Evolutionary conservation across 768 basidiomycete genomes (phyloP).

Genomic region (Russula abietina): DNA sequence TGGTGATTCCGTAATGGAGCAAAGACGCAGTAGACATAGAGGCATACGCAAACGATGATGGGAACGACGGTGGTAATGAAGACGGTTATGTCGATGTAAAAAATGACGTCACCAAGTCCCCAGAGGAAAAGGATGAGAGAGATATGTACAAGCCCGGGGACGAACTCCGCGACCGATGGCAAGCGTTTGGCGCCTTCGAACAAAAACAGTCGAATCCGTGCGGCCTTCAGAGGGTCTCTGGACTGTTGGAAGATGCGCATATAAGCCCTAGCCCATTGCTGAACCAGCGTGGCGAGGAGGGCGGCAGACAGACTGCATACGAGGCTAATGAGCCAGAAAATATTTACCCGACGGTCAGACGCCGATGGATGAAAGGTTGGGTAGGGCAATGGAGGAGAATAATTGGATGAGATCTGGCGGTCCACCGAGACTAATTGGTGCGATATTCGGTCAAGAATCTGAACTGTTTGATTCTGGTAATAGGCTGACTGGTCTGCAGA

Average conservation of each 20-base stretch:
- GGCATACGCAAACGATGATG: not conserved
- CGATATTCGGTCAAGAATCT: not conserved
- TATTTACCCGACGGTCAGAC: slow-evolving; percentile 37
- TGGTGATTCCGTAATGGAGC: slow-evolving; percentile 1
- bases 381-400: not conserved
- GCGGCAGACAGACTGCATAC: slow-evolving; percentile 39
- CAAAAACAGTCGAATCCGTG: slow-evolving; percentile 36
- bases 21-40: slow-evolving; percentile 17
- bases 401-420: not conserved
- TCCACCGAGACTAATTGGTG: slow-evolving; percentile 1
- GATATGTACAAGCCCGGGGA: slow-evolving; percentile 45
- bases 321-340: slow-evolving; percentile 36
- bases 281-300: slow-evolving; percentile 42
- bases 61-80: slow-evolving; percentile 4
- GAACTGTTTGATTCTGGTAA: slow-evolving; percentile 8
- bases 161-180: slow-evolving; percentile 36
- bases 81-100: slow-evolving; percentile 25
- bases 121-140: slow-evolving; percentile 26
- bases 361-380: slow-evolving; percentile 25
- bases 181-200: slow-evolving; percentile 40
- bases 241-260: slow-evolving; percentile 28
- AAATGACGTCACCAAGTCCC: slow-evolving; percentile 41
- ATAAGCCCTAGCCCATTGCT: slow-evolving; percentile 45
- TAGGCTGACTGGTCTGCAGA: not conserved
- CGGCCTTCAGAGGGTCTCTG: slow-evolving; percentile 31